Evolutionary conservation across 805 yeast species (phyloP).

Genomic region (Saccharomycopsis javanensis): DNA sequence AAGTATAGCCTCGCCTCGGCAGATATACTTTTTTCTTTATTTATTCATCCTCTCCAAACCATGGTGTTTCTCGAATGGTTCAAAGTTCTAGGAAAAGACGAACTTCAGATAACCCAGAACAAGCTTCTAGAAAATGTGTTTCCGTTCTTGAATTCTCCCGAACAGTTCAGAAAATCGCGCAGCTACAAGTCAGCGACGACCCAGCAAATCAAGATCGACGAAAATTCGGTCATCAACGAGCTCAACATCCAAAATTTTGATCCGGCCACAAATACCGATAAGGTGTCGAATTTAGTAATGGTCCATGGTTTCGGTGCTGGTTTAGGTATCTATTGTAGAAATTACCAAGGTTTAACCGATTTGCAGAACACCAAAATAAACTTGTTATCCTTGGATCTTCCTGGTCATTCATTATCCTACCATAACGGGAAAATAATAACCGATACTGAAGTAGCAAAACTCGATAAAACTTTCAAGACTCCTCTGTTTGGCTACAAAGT

Average conservation of each 20-base stretch:
- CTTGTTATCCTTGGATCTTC: slow-evolving; percentile 60
- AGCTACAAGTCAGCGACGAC: neutral
- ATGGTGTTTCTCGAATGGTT: slow-evolving; percentile 19
- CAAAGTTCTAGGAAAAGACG: slow-evolving; percentile 1
- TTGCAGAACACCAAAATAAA: slow-evolving; percentile 32
- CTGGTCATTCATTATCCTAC: slow-evolving; percentile 60
- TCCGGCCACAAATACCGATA: neutral
- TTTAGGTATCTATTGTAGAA: slow-evolving; percentile 69
- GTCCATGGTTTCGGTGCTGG: slow-evolving; percentile 95
- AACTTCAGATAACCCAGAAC: slow-evolving; percentile 1
- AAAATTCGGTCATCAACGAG: neutral
- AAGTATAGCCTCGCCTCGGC: no score
- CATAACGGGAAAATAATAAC: slow-evolving; percentile 22
- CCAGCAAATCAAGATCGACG: slow-evolving; percentile 5
- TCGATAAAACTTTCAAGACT: slow-evolving; percentile 30
- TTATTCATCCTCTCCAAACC: neutral
- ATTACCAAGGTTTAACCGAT: slow-evolving; percentile 42
- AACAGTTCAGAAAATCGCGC: neutral
- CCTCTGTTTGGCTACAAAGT: slow-evolving; percentile 26
- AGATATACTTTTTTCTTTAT: neutral
- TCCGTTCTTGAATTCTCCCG: neutral
- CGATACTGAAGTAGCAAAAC: neutral
- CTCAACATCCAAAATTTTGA: neutral
- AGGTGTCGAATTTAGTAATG: slow-evolving; percentile 39
- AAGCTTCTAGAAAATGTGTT: slow-evolving; percentile 2